phyloP scores from a whole-genome alignment of 169 alveolate genomes.

The Plasmodium fragile region DNA sequence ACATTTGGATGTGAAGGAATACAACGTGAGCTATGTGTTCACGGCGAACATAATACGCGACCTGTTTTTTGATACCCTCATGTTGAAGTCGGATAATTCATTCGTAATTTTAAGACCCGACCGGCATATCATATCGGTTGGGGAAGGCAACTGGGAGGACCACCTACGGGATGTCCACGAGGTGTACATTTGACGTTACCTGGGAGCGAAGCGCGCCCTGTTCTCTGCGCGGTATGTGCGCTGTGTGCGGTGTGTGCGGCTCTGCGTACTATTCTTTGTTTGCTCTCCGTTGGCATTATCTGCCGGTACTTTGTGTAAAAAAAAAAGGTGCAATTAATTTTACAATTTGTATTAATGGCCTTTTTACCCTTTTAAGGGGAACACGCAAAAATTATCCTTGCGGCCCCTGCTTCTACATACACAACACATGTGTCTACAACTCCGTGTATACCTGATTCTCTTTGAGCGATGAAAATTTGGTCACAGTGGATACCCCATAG shows the following conservation, averaged over 20 bases:
- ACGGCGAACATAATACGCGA: constrained; percentile 46
- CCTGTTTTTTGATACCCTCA: constrained; percentile 43
- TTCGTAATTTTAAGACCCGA: constrained; percentile 75
- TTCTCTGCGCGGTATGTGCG: neutral
- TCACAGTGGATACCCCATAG: neutral
- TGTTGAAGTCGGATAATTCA: constrained; percentile 28
- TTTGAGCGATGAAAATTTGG: neutral
- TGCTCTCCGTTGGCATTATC: neutral
- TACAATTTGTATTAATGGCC: neutral
- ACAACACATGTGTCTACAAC: neutral
- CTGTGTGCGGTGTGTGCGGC: too few relatives aligned
- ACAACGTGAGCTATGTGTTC: constrained; percentile 35
- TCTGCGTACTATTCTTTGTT: neutral
- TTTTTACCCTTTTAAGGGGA: neutral
- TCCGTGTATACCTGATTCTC: neutral
- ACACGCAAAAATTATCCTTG: neutral
- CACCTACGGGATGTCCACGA: constrained; percentile 20
- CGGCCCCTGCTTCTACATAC: neutral
- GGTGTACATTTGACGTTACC: constrained; percentile 23
- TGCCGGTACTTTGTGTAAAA: neutral
- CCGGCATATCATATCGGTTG: constrained; percentile 62
- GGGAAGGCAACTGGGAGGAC: constrained; percentile 21
- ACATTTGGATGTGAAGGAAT: constrained; percentile 6
- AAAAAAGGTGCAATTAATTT: neutral
- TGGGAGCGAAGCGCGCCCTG: neutral